A percentile compares a stretch with the other conserved stretches of the same genome.
These are phyloP conservation scores for Hyparrhenia diplandra DNA, from an alignment of 176 grass and related monocot species.

Conservation along the genomic window DNA sequence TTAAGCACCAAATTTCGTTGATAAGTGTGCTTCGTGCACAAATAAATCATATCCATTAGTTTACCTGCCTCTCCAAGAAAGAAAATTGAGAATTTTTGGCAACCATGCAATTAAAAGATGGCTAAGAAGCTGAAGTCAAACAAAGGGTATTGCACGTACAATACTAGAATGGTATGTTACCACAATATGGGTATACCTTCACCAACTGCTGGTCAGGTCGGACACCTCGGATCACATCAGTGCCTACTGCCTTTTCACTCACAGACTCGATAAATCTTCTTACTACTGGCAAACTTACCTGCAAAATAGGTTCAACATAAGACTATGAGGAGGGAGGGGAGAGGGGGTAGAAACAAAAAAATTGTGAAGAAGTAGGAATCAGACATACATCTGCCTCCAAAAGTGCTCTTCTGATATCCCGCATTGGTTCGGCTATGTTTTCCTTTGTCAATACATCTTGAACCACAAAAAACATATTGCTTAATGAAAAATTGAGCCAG, in stretches of 20 bases:
- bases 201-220: conserved; percentile 90
- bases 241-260: conserved; percentile 65
- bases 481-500: not conserved
- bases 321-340: not conserved
- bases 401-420: conserved; percentile 90
- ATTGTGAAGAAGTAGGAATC: not conserved
- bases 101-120: not conserved
- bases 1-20: not conserved
- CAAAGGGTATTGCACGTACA: not conserved
- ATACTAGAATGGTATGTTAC: not conserved
- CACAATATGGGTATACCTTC: conserved; percentile 52
- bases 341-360: not conserved
- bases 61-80: not conserved
- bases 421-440: conserved; percentile 78
- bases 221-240: conserved; percentile 70
- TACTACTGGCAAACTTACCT: conserved; percentile 91
- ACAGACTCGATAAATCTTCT: conserved; percentile 80
- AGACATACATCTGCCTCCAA: conserved; percentile 73
- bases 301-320: not conserved
- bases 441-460: conserved; percentile 83
- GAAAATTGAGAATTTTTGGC: not conserved
- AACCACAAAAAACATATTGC: not conserved
- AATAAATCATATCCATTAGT: not conserved
- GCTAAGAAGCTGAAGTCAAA: not conserved
- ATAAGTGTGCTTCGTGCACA: not conserved